Percentiles rank a stretch among this genome's conserved stretches.
These are phyloP conservation scores for Aspergillus versicolor DNA, from an alignment of 2,329 filamentous ascomycete species.

Conservation along the genomic window DNA sequence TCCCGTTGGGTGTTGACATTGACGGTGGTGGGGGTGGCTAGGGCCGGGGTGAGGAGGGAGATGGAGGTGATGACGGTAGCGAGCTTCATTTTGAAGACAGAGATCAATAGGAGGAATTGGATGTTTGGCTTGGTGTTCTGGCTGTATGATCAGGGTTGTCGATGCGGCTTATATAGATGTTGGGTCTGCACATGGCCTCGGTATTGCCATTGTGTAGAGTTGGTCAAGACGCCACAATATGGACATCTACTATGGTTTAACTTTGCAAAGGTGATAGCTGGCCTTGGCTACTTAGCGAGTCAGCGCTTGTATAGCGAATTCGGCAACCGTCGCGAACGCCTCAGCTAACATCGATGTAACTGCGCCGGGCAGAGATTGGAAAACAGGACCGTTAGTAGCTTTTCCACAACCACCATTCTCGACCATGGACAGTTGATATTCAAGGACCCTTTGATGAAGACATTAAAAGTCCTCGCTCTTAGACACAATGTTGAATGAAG, in stretches of 20 bases:
- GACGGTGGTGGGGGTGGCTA: constrained; percentile 13
- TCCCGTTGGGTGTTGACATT: background rate
- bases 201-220: background rate
- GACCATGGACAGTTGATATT: too few relatives aligned
- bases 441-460: too few relatives aligned
- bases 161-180: background rate
- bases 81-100: constrained; percentile 11
- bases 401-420: too few relatives aligned
- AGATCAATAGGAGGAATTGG: too few relatives aligned
- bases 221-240: background rate
- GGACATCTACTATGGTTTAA: background rate
- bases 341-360: too few relatives aligned
- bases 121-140: background rate
- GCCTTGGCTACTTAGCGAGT: background rate
- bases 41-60: constrained; percentile 1
- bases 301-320: background rate
- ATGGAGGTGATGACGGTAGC: background rate
- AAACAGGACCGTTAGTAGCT: too few relatives aligned
- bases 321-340: background rate
- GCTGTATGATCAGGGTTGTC: background rate
- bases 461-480: too few relatives aligned
- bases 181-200: background rate
- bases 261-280: background rate
- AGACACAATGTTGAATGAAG: too few relatives aligned
- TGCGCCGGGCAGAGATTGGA: too few relatives aligned